phyloP scores from a whole-genome alignment of 1,284 basidiomycete genomes.

The Pterulicium gracile region DNA sequence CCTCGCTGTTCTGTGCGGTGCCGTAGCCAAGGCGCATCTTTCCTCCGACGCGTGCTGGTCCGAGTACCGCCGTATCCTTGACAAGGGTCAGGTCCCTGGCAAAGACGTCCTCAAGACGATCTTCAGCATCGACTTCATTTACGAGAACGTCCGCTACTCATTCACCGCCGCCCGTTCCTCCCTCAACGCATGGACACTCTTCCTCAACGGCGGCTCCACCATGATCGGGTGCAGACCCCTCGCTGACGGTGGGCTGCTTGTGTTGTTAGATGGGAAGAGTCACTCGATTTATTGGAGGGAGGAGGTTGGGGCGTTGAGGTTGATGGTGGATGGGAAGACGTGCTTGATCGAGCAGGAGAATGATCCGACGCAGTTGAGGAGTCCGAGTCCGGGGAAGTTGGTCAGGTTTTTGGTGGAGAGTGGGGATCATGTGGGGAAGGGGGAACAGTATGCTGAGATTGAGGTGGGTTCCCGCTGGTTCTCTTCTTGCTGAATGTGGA shows the following conservation, averaged over 20 bases:
- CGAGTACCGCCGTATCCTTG: constrained; percentile 92
- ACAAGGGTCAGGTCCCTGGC: constrained; percentile 96
- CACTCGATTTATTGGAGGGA: constrained; percentile 99
- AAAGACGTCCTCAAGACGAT: constrained; percentile 95
- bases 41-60: constrained; percentile 83
- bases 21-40: constrained; percentile 93
- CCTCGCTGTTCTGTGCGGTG: constrained; percentile 92
- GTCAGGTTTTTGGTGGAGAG: constrained; percentile 93
- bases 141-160: constrained; percentile 92
- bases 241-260: constrained; percentile 91
- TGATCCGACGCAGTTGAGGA: constrained; percentile 94
- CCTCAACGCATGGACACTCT: constrained; percentile 81
- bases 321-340: constrained; percentile 96
- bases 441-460: constrained; percentile 97
- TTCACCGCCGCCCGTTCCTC: constrained; percentile 94
- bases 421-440: constrained; percentile 93
- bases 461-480: constrained; percentile 45
- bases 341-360: constrained; percentile 99
- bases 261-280: constrained; percentile 87
- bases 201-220: constrained; percentile 90
- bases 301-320: constrained; percentile 88
- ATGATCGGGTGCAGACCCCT: constrained; percentile 85
- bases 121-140: constrained; percentile 96
- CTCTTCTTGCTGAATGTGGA: constrained; percentile 1
- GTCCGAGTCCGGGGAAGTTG: constrained; percentile 95